A percentile compares a stretch with the other conserved stretches of the same genome.
These are phyloP conservation scores for Ceratobasidium sp. DNA, from an alignment of 1,284 basidiomycete species.

Conservation along the genomic window DNA sequence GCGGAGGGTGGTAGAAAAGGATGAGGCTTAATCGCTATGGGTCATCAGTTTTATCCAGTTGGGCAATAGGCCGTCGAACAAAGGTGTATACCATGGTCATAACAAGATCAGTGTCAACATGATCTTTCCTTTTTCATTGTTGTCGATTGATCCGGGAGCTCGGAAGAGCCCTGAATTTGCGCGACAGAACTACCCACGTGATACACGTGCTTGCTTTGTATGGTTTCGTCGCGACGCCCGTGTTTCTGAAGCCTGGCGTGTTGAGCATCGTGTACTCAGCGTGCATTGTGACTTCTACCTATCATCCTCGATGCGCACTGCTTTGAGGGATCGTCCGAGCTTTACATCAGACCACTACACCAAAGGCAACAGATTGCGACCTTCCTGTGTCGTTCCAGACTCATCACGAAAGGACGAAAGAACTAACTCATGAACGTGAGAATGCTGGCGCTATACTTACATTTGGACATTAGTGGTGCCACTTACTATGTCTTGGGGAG, in stretches of 20 bases:
- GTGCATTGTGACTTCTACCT: not conserved
- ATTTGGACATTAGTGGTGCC: too few species aligned
- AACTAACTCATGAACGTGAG: too few species aligned
- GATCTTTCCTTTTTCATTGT: constrained; percentile 14
- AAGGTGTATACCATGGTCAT: constrained; percentile 22
- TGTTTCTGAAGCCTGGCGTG: not conserved
- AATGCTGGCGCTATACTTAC: too few species aligned
- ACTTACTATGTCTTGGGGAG: too few species aligned
- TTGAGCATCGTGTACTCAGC: not conserved
- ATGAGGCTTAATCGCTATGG: constrained; percentile 12
- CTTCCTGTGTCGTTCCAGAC: not conserved
- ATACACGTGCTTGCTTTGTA: constrained; percentile 3
- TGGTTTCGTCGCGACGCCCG: not conserved
- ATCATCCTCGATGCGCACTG: not conserved
- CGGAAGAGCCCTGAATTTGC: not conserved
- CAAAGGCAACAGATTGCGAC: not conserved
- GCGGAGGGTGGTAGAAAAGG: not conserved
- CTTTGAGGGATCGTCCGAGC: not conserved
- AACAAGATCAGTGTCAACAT: constrained; percentile 1
- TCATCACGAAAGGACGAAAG: too few species aligned
- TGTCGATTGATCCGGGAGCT: constrained; percentile 3
- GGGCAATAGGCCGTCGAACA: constrained; percentile 17
- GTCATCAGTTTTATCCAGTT: constrained; percentile 16
- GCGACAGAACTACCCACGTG: not conserved
- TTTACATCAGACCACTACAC: not conserved